These are phyloP conservation scores for Hypoxylon subgilvum DNA, from an alignment of 495 filamentous ascomycete genomes.

Conservation along the genomic window DNA sequence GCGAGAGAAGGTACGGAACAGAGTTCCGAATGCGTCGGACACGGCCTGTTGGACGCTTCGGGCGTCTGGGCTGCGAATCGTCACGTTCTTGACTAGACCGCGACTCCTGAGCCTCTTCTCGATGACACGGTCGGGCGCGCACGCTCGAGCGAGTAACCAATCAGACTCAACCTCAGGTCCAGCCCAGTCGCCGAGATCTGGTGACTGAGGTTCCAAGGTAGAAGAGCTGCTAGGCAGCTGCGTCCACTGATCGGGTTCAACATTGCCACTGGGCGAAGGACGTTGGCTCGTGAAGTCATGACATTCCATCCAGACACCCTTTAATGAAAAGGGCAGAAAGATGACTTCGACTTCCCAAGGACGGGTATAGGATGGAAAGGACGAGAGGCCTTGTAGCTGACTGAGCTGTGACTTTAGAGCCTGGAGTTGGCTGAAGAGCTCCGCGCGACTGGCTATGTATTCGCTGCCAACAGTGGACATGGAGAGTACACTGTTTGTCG, in stretches of 20 bases:
- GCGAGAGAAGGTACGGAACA: constrained; percentile 52
- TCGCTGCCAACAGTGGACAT: constrained; percentile 51
- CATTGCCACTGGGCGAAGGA: constrained; percentile 45
- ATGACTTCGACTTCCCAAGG: constrained; percentile 74
- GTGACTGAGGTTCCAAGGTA: constrained; percentile 50
- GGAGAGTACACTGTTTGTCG: constrained; percentile 52
- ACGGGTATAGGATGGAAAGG: constrained; percentile 59
- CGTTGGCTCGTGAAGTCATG: constrained; percentile 54
- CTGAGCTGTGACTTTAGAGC: constrained; percentile 61
- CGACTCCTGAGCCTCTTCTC: constrained; percentile 69
- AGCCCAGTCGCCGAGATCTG: constrained; percentile 52
- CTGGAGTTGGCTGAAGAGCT: constrained; percentile 59
- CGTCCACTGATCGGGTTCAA: constrained; percentile 62
- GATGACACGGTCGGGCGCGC: constrained; percentile 57
- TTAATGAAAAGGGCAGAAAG: constrained; percentile 70
- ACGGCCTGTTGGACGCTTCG: constrained; percentile 66
- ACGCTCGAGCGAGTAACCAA: constrained; percentile 66
- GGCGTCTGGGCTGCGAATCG: constrained; percentile 62
- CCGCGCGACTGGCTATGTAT: constrained; percentile 42
- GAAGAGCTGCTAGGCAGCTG: constrained; percentile 58
- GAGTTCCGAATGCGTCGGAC: constrained; percentile 59
- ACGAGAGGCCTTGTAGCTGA: constrained; percentile 58
- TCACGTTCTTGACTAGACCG: constrained; percentile 66
- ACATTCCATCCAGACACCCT: constrained; percentile 64
- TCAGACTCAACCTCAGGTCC: constrained; percentile 51